Evolutionary conservation across 2,329 filamentous ascomycete genomes (phyloP).

Genomic region (Xylariaceae sp.): DNA sequence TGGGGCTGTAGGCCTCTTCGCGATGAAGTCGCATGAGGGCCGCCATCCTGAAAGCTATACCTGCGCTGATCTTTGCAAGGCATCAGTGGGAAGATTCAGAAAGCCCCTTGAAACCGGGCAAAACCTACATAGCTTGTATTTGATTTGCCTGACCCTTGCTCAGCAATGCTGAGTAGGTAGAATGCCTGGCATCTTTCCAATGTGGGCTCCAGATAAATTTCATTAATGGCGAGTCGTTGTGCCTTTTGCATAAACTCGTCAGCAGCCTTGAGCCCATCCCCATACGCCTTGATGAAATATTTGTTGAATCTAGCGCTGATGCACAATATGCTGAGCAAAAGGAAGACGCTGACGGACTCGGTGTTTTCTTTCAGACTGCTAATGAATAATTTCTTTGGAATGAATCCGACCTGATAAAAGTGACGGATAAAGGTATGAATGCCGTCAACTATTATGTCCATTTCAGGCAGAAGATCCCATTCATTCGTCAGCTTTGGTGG

Average conservation of each 20-base stretch:
- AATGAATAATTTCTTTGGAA: conserved; percentile 50
- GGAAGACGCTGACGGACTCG: conserved; percentile 49
- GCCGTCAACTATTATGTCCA: conserved; percentile 48
- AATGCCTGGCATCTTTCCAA: conserved; percentile 56
- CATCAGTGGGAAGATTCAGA: conserved; percentile 19
- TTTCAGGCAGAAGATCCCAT: conserved; percentile 49
- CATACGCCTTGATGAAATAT: conserved; percentile 45
- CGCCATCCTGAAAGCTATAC: conserved; percentile 54
- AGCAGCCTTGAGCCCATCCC: conserved; percentile 48
- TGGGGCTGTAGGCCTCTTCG: conserved; percentile 50
- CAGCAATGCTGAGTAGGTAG: conserved; percentile 55
- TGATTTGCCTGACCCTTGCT: conserved; percentile 52
- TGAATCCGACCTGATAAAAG: conserved; percentile 58
- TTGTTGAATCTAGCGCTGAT: conserved; percentile 54
- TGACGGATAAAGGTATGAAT: conserved; percentile 51
- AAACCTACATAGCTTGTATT: conserved; percentile 51
- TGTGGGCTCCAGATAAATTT: conserved; percentile 50
- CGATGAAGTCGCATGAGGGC: conserved; percentile 51
- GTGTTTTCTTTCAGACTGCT: conserved; percentile 44
- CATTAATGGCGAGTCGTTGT: conserved; percentile 43
- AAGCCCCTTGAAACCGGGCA: neutral
- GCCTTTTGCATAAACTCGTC: conserved; percentile 52
- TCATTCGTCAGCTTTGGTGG: conserved; percentile 38
- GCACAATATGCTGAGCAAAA: conserved; percentile 52
- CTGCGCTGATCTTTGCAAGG: conserved; percentile 48